Conservation (phyloP, 352 stramenopile species). For the Phytophthora sojae region DNA sequence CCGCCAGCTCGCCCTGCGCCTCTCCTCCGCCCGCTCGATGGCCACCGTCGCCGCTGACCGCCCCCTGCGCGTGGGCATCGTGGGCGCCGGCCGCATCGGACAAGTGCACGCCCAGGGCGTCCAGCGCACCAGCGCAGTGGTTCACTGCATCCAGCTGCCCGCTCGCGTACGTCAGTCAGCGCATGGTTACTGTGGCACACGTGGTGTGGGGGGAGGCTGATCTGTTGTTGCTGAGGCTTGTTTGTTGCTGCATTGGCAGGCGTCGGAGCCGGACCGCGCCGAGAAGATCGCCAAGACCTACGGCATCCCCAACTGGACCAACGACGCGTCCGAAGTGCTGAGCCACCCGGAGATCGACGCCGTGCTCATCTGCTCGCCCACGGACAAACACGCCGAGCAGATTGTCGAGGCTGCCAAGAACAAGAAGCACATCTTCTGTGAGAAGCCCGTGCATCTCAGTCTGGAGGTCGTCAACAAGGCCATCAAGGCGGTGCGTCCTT, state of each 20-base stretch:
- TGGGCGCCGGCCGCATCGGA: slow-evolving; percentile 76
- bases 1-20: slow-evolving; percentile 6
- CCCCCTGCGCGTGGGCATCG: slow-evolving; percentile 66
- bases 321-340: slow-evolving; percentile 92
- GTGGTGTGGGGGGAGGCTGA: slow-evolving; percentile 6
- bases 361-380: slow-evolving; percentile 97
- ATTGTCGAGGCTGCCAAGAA: slow-evolving; percentile 93
- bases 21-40: slow-evolving; percentile 25
- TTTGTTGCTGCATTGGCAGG: slow-evolving; percentile 14
- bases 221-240: not conserved
- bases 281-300: slow-evolving; percentile 49
- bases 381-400: slow-evolving; percentile 93
- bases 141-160: slow-evolving; percentile 51
- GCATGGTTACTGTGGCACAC: not conserved
- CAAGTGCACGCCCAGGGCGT: slow-evolving; percentile 66
- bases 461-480: slow-evolving; percentile 70
- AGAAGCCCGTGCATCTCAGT: slow-evolving; percentile 96
- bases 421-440: slow-evolving; percentile 96
- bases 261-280: slow-evolving; percentile 34
- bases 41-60: slow-evolving; percentile 17
- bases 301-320: slow-evolving; percentile 70
- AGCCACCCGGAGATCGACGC: slow-evolving; percentile 93
- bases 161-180: slow-evolving; percentile 18
- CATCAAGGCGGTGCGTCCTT: slow-evolving; percentile 48
- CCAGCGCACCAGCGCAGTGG: slow-evolving; percentile 51